A percentile compares a stretch with the other conserved stretches of the same genome.
Conservation (phyloP, 225 moss, liverwort and hornwort species). For the Neckera pumila region DNA sequence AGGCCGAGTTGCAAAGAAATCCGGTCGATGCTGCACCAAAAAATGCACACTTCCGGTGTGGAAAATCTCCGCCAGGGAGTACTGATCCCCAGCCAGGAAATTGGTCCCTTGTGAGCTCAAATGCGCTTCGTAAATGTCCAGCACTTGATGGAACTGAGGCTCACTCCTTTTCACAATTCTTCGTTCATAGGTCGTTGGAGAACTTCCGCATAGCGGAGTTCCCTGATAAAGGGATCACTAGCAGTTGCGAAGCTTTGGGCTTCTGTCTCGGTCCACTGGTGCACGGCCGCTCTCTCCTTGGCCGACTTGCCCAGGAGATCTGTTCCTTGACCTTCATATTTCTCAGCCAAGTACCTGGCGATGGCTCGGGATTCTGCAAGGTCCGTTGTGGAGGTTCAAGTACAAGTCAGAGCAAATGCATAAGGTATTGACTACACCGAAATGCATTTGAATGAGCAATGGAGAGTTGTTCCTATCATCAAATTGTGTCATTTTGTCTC, state of each 20-base stretch:
- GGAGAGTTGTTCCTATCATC: background rate
- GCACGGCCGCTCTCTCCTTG: background rate
- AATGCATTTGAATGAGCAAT: background rate
- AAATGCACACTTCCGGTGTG: background rate
- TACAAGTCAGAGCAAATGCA: background rate
- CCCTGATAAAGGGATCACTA: background rate
- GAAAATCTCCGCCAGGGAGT: background rate
- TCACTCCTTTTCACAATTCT: background rate
- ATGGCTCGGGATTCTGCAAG: constrained; percentile 48
- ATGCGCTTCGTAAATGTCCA: background rate
- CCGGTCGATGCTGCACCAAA: background rate
- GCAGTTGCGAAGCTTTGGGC: background rate
- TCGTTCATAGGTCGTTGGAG: background rate
- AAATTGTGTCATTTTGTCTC: too few relatives aligned
- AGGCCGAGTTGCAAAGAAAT: background rate
- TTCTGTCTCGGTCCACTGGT: background rate
- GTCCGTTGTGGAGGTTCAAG: background rate
- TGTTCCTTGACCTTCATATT: constrained; percentile 22
- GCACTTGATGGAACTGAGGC: background rate
- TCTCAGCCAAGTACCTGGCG: constrained; percentile 31
- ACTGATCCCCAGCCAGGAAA: background rate
- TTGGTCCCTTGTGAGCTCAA: background rate
- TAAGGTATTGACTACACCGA: background rate
- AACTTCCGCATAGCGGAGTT: background rate
- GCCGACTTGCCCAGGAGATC: constrained; percentile 25